These are phyloP conservation scores for Acanthamoeba quina DNA, from an alignment of 208 protist species.

Conservation along the genomic window DNA sequence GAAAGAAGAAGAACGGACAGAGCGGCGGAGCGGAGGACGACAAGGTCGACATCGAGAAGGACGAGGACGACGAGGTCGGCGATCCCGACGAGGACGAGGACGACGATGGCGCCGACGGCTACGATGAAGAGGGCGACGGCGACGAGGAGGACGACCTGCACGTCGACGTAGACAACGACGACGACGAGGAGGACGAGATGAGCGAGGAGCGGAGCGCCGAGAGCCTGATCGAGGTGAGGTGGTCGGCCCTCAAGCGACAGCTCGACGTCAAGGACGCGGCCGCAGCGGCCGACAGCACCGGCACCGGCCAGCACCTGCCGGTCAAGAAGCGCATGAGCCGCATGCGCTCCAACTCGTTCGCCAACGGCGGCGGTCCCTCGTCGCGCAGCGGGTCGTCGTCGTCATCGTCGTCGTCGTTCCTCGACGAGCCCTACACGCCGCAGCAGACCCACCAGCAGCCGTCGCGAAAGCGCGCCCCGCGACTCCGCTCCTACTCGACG, in stretches of 20 bases:
- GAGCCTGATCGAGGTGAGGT: conserved; percentile 7
- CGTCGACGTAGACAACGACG: conserved; percentile 10
- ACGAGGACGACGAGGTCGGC: background rate
- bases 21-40: background rate
- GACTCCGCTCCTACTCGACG: background rate
- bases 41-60: background rate
- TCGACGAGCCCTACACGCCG: background rate
- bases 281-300: background rate
- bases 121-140: background rate
- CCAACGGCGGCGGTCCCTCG: background rate
- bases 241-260: conserved; percentile 22
- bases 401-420: background rate
- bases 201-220: background rate
- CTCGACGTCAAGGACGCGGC: conserved; percentile 11
- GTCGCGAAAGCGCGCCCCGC: background rate
- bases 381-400: background rate
- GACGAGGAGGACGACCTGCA: background rate
- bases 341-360: conserved; percentile 18
- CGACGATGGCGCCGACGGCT: background rate
- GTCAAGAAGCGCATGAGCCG: conserved; percentile 32
- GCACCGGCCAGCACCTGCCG: background rate
- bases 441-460: conserved; percentile 1
- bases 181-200: background rate
- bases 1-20: background rate
- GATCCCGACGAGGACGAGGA: conserved; percentile 31